Percentiles rank a stretch among this genome's conserved stretches.
These are phyloP conservation scores for Hericium erinaceus DNA, from an alignment of 768 basidiomycete species.

Conservation along the genomic window DNA sequence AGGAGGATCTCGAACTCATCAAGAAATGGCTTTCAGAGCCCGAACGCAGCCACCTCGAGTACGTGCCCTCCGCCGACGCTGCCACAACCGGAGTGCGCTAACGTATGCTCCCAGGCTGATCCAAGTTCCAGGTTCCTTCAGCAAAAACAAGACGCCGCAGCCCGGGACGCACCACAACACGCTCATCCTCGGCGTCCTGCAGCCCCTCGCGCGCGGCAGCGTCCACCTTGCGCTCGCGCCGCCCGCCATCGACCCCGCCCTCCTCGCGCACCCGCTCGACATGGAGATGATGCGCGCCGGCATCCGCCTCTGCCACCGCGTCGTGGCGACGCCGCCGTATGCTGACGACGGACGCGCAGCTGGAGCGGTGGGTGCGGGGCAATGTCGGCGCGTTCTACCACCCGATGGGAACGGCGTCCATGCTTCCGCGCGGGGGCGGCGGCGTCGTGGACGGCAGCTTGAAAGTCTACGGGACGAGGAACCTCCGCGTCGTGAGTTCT, in stretches of 20 bases:
- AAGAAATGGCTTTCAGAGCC: background rate
- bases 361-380: too few species aligned
- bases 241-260: background rate
- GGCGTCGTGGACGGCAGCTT: too few species aligned
- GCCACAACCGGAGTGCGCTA: background rate
- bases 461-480: too few species aligned
- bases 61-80: background rate
- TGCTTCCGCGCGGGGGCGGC: too few species aligned
- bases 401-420: too few species aligned
- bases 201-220: background rate
- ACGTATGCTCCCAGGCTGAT: background rate
- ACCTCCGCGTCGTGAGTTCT: too few species aligned
- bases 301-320: too few species aligned
- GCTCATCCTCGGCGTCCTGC: background rate
- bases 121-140: background rate
- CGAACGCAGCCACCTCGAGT: background rate
- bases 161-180: background rate
- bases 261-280: background rate
- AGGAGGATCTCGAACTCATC: background rate
- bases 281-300: background rate
- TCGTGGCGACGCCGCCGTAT: too few species aligned
- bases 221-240: background rate
- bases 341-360: too few species aligned
- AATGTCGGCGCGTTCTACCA: too few species aligned
- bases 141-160: background rate